Evolutionary conservation across 2,329 filamentous ascomycete genomes (phyloP).

Genomic region (Stagonosporopsis tanaceti): DNA sequence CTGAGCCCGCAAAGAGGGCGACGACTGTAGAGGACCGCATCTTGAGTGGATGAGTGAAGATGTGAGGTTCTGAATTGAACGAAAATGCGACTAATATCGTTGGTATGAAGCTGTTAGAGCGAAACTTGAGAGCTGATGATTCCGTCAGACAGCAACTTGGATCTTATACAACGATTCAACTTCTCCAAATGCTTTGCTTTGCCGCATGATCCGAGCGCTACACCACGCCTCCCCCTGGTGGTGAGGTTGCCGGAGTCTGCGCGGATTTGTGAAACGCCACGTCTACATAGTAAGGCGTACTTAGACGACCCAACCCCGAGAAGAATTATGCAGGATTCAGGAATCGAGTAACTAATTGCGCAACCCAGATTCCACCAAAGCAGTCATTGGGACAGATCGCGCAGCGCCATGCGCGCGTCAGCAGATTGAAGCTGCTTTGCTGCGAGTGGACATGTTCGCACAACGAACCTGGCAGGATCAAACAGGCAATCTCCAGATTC

Average conservation of each 20-base stretch:
- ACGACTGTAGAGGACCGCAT: constrained; percentile 31
- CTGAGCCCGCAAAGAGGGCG: constrained; percentile 29
- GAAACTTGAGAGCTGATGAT: constrained; percentile 1
- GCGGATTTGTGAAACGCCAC: constrained; percentile 15
- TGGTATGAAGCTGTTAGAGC: neutral
- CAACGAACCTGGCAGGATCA: constrained; percentile 8
- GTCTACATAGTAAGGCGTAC: constrained; percentile 6
- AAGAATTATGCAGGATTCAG: constrained; percentile 2
- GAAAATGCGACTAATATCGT: neutral
- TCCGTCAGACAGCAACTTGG: neutral
- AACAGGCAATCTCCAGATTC: constrained; percentile 10
- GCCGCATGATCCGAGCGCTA: constrained; percentile 8
- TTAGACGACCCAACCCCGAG: constrained; percentile 11
- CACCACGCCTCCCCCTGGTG: constrained; percentile 14
- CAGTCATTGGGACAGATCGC: neutral
- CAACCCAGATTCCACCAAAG: neutral
- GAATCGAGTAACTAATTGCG: neutral
- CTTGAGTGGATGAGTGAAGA: neutral
- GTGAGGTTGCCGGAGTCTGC: constrained; percentile 5
- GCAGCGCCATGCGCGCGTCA: constrained; percentile 2
- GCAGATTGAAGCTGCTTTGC: constrained; percentile 1
- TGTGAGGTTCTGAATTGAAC: neutral
- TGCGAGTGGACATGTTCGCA: constrained; percentile 1
- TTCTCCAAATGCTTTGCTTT: neutral
- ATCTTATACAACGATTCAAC: constrained; percentile 9